Base-by-base conservation (phyloP, 306 rosid species). In the Ormosia emarginata region DNA sequence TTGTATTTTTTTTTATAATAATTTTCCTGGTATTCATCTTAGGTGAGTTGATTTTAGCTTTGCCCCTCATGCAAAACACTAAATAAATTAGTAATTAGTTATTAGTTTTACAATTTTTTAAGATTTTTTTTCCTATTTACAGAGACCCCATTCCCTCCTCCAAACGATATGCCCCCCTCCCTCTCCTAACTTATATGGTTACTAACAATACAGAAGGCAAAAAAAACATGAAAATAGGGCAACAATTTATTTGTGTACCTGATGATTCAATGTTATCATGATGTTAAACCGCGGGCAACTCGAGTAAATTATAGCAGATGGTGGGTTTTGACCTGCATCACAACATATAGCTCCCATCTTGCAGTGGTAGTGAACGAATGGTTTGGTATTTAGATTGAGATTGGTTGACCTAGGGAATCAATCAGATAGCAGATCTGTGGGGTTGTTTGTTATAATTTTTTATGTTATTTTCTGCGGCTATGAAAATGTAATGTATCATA, bases 41-140 rank as follows among this genome's bases (percentile, higher is more conserved):
- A 37, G 85, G 84, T 30, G 74, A 85, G 73, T 82, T 77, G 18
- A 53, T 61, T 81, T 62, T 80, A 74, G 85, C 33, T 8, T 55
- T 61, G 32, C 76, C 72, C 49, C 58, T 36, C 30, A 12, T 46
- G 68, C 63, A 24, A 67, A 52, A 71, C 75, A 59, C 71, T n/a
- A 29, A 50, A 24, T 24, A 71, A 24, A 75, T 46, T 47, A 75
- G 79, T 39, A 65, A 17, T 49, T 36, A 73, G 67, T 68, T 15
- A 37, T 41, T 75, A 77, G 72, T 43, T 61, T 57, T 66, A 44
- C 53, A 44, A 46, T 33, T 61, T 50, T 59, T 44, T 50, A 6
- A 4, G 0, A 29, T 5, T 37, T 67, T 52, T 12, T 74, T 17
- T 33, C 24, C 24, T 24, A 33, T 77, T 65, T 14, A 41, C 41